Base-by-base conservation (phyloP, 108 stramenopile species). In the Nitzschia sp. region DNA sequence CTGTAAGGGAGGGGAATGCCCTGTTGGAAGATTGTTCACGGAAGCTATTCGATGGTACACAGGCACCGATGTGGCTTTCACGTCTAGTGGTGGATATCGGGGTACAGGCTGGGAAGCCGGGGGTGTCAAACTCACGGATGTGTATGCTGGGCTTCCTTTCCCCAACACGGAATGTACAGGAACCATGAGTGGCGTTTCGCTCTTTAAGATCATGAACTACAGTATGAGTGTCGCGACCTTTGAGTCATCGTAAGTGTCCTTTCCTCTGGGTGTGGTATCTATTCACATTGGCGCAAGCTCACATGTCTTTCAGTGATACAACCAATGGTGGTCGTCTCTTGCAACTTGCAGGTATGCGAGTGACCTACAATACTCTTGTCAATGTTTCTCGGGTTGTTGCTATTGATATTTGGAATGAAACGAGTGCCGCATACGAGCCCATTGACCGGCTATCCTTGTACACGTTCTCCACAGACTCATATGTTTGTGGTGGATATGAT, bases 161-260 rank as follows among this genome's bases (percentile, higher is more conserved):
- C 56, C 71, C 39, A 80, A 83, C 50, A 77, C 56, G 46, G 19
- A 53, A 37, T 83, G 82, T 29, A 69, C 67, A 20, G 82, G 82
- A 8, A 25, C 52, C 41, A 83, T 83, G 71, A 72, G 41, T 41
- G 82, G 82, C 0, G 51, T 80, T 1, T 66, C 66, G 20, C 54
- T 83, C 46, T 83, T 80, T 41, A 51, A 70, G 21, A n/a, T 83
- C 54, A 57, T 83, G 14, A 77, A 83, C 46, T 83, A 73, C 42
- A 73, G 76, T 8, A 77, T 60, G 17, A 29, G 54, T 21, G 60
- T 73, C 17, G 71, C 76, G 8, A 77, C 82, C 21, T 80, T 80
- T 44, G 75, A 83, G 38, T 34, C 29, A 1, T 34, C 29, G 29
- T 34, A 34, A 34, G 29, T 34, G 5, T 63, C 58, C 11, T n/a